Conservation (phyloP, 208 protist genomes). For the Entamoeba moshkovskii region DNA sequence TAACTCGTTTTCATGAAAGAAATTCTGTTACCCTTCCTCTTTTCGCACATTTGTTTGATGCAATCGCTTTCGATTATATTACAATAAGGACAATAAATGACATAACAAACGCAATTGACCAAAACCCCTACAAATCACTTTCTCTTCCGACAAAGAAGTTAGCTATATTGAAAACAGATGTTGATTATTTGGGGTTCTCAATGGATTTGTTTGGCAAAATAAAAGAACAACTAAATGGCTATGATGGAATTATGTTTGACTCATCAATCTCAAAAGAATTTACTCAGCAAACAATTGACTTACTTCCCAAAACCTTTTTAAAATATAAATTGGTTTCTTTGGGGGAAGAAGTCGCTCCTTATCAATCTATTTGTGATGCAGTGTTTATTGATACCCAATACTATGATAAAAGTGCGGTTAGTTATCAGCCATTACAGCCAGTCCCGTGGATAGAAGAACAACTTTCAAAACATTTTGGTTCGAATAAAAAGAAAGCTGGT, state of each 20-base stretch:
- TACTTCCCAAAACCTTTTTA: neutral
- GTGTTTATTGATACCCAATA: neutral
- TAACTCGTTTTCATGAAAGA: neutral
- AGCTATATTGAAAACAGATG: neutral
- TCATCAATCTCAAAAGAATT: neutral
- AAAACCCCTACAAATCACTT: neutral
- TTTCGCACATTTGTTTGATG: neutral
- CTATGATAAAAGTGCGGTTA: neutral
- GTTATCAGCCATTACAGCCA: neutral
- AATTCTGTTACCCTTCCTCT: neutral
- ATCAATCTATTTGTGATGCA: neutral
- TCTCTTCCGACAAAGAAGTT: neutral
- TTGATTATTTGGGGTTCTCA: neutral
- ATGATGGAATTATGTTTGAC: neutral
- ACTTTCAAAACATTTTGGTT: neutral
- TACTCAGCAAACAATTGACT: neutral
- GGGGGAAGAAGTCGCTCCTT: neutral
- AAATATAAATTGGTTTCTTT: neutral
- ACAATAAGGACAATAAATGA: neutral
- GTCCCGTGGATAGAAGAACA: neutral
- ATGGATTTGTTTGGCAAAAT: neutral
- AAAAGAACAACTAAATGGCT: neutral
- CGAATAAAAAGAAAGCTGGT: neutral
- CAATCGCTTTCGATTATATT: neutral
- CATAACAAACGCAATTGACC: neutral